A percentile compares a stretch with the other conserved stretches of the same genome.
Evolutionary conservation across 495 filamentous ascomycete species (phyloP).

Genomic region (Xylaria telfairii): DNA sequence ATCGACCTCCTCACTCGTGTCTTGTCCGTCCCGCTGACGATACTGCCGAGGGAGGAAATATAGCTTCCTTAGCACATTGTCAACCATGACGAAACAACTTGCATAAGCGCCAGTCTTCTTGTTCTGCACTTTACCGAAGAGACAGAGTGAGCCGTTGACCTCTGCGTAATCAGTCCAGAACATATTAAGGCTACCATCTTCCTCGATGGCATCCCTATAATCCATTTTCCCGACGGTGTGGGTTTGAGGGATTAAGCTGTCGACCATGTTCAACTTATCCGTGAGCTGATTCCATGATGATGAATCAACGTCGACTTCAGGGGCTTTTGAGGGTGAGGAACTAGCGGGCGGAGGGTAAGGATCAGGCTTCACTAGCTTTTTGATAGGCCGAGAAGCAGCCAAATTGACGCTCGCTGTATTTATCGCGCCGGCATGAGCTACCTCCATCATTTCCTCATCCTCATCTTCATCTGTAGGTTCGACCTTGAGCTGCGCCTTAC

Average conservation of each 20-base stretch:
- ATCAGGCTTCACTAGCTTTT: conserved; percentile 72
- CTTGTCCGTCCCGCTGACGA: conserved; percentile 61
- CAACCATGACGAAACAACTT: conserved; percentile 94
- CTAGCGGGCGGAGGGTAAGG: conserved; percentile 69
- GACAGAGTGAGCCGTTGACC: conserved; percentile 85
- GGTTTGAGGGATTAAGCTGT: conserved; percentile 63
- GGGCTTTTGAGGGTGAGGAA: conserved; percentile 73
- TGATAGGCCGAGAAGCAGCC: conserved; percentile 78
- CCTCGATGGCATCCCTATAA: conserved; percentile 80
- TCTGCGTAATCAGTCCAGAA: conserved; percentile 98
- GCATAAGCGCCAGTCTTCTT: conserved; percentile 78
- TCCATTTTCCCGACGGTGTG: conserved; percentile 76
- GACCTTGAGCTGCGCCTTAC: conserved; percentile 70
- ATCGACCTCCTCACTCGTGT: conserved; percentile 79
- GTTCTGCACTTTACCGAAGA: conserved; percentile 96
- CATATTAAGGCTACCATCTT: conserved; percentile 88
- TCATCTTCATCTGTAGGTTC: conserved; percentile 68
- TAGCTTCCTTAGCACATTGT: conserved; percentile 91
- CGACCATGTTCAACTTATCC: conserved; percentile 83
- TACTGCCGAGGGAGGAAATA: conserved; percentile 88
- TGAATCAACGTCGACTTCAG: conserved; percentile 70
- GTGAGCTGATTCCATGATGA: conserved; percentile 89
- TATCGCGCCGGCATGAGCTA: conserved; percentile 75
- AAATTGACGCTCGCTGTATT: conserved; percentile 80
- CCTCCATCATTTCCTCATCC: conserved; percentile 84